A percentile compares a stretch with the other conserved stretches of the same genome.
phyloP scores from a whole-genome alignment of 257 asterid genomes.

The Lycium barbarum region DNA sequence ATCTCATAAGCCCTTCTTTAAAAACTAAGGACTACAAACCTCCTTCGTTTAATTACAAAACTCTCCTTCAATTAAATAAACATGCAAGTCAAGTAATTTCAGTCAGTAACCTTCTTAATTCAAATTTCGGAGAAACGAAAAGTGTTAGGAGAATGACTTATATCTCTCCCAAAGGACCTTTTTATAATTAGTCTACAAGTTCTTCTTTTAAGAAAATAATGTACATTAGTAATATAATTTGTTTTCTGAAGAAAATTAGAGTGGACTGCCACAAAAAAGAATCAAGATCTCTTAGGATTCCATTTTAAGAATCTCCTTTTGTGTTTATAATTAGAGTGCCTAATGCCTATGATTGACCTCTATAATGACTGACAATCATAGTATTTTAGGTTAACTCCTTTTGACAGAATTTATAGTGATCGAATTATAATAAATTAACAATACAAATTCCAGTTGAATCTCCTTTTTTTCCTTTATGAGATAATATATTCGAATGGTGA shows the following conservation, averaged over 20 bases:
- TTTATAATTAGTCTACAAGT: background rate
- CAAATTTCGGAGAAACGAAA: background rate
- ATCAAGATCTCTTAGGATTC: conserved; percentile 21
- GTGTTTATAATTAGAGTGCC: conserved; percentile 32
- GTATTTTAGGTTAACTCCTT: conserved; percentile 20
- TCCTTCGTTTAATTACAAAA: background rate
- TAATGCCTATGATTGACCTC: conserved; percentile 46
- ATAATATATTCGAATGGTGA: conserved; percentile 1
- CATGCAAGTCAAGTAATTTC: background rate
- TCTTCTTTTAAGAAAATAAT: background rate
- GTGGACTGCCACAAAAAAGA: background rate
- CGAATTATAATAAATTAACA: background rate
- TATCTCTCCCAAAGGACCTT: background rate
- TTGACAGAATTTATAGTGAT: background rate
- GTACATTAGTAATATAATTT: background rate
- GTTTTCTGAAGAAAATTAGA: background rate
- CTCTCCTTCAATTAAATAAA: background rate
- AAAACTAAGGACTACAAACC: background rate
- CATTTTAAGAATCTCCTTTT: conserved; percentile 30
- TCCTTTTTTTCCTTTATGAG: background rate
- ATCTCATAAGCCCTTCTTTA: no score
- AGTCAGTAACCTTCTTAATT: background rate
- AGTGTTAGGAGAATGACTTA: no score
- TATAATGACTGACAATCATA: conserved; percentile 41
- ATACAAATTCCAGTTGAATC: background rate